phyloP scores from a whole-genome alignment of 768 basidiomycete genomes.

The Gymnopilus dilepis region DNA sequence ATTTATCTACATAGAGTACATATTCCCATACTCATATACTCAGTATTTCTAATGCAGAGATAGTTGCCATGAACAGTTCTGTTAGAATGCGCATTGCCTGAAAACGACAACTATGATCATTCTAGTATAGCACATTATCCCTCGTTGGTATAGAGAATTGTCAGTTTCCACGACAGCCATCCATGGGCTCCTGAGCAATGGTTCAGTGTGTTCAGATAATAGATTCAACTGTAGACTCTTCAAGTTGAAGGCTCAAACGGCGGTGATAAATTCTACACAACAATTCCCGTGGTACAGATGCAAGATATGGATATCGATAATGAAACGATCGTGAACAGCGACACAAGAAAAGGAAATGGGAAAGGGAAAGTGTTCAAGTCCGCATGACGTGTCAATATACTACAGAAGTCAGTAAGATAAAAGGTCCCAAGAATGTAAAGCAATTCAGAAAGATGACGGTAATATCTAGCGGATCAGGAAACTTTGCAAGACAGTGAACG shows the following conservation, averaged over 20 bases:
- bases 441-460: background rate
- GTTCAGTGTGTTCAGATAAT: too few species aligned
- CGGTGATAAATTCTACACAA: slow-evolving; percentile 6
- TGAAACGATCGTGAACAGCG: background rate
- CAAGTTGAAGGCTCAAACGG: too few species aligned
- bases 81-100: too few species aligned
- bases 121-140: slow-evolving; percentile 2
- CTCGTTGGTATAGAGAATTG: too few species aligned
- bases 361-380: background rate
- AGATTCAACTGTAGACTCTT: too few species aligned
- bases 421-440: background rate
- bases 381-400: background rate
- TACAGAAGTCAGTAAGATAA: background rate
- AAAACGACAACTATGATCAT: too few species aligned
- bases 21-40: background rate
- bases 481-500: slow-evolving; percentile 68
- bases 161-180: too few species aligned
- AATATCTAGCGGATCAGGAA: slow-evolving; percentile 66
- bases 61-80: background rate
- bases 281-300: slow-evolving; percentile 4
- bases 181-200: too few species aligned
- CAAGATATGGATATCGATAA: slow-evolving; percentile 6
- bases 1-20: background rate
- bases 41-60: background rate
- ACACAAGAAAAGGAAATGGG: background rate